These are phyloP conservation scores for Tetrapisispora iriomotensis DNA, from an alignment of 805 yeast genomes.

Conservation along the genomic window DNA sequence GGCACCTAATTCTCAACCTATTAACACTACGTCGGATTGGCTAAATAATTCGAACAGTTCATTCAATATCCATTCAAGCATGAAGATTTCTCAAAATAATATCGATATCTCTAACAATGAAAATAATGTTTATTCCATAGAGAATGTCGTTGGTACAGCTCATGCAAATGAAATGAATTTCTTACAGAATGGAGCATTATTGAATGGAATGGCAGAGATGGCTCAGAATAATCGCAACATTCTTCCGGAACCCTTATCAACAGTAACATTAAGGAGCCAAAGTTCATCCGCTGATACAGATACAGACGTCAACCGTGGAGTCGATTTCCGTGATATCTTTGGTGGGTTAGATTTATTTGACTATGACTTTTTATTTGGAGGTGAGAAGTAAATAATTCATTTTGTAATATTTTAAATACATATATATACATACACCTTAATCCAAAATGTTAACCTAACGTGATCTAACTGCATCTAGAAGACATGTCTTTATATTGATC, in stretches of 20 bases:
- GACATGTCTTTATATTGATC: too few relatives aligned
- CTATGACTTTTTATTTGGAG: slow-evolving; percentile 9
- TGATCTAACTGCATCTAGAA: not conserved
- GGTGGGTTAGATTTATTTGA: slow-evolving; percentile 26
- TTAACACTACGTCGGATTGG: too few relatives aligned
- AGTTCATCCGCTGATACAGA: not conserved
- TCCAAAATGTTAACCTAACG: not conserved
- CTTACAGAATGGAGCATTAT: too few relatives aligned
- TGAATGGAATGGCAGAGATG: too few relatives aligned
- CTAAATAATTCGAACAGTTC: too few relatives aligned
- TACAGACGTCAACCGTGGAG: not conserved
- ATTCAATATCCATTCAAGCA: too few relatives aligned
- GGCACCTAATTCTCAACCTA: too few relatives aligned
- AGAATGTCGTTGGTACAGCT: too few relatives aligned
- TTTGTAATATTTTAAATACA: not conserved
- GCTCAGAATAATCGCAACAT: not conserved
- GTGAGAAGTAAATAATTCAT: not conserved
- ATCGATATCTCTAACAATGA: too few relatives aligned
- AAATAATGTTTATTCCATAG: too few relatives aligned
- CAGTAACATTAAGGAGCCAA: not conserved
- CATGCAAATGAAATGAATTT: too few relatives aligned
- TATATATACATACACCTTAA: not conserved
- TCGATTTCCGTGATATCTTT: slow-evolving; percentile 13
- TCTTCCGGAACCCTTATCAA: not conserved
- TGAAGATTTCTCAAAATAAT: too few relatives aligned